Evolutionary conservation across 768 basidiomycete genomes (phyloP).

Genomic region (Dioszegia aurantiaca): DNA sequence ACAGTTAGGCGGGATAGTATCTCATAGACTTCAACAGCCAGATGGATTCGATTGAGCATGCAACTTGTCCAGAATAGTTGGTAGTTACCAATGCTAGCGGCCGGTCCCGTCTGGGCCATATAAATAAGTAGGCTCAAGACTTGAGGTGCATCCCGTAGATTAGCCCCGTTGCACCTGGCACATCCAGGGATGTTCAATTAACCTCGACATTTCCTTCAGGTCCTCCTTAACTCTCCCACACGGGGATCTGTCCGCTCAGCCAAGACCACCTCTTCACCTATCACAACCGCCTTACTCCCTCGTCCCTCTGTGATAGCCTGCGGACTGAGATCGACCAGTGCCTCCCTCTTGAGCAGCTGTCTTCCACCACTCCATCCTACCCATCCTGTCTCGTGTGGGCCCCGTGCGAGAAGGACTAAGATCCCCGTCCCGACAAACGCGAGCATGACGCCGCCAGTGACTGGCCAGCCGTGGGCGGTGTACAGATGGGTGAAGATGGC

Average conservation of each 20-base stretch:
- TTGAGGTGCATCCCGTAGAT: no score
- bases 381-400: conserved; percentile 61
- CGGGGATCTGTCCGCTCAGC: conserved; percentile 3
- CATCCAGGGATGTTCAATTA: no score
- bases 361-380: conserved; percentile 54
- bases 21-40: no score
- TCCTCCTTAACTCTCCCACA: background rate
- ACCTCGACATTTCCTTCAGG: no score
- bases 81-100: no score
- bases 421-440: conserved; percentile 63
- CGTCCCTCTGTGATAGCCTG: conserved; percentile 38
- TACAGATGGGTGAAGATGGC: conserved; percentile 71
- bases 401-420: conserved; percentile 61
- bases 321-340: conserved; percentile 38
- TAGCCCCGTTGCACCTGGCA: no score
- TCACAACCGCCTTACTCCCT: background rate
- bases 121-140: no score
- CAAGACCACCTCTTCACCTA: background rate
- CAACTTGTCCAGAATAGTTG: no score
- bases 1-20: no score
- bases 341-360: conserved; percentile 35
- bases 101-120: no score
- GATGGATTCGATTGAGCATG: no score
- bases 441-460: conserved; percentile 63
- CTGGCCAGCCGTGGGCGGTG: conserved; percentile 67